These are phyloP conservation scores for Lactifluus piperatus DNA, from an alignment of 768 basidiomycete species.

Conservation along the genomic window DNA sequence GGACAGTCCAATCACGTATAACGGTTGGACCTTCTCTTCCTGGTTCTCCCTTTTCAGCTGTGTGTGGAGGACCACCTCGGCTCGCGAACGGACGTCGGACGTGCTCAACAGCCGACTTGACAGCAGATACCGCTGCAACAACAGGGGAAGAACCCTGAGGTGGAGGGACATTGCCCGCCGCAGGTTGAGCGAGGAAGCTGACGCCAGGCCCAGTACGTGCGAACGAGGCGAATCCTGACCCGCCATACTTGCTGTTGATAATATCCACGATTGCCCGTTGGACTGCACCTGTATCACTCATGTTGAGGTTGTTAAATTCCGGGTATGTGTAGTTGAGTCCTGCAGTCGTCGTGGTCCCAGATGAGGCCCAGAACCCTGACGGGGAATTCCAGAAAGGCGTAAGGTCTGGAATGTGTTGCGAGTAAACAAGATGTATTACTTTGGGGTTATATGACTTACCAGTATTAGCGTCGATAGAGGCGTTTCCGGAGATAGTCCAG, in stretches of 20 bases:
- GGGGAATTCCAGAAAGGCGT: constrained; percentile 40
- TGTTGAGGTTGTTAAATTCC: constrained; percentile 37
- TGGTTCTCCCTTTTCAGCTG: not conserved
- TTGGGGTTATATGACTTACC: not conserved
- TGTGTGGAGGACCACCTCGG: not conserved
- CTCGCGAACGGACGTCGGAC: not conserved
- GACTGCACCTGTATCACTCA: constrained; percentile 25
- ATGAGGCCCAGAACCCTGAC: constrained; percentile 33
- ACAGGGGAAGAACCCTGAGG: not conserved
- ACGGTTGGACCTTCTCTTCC: not conserved
- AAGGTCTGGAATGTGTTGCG: constrained; percentile 27
- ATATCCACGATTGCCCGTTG: constrained; percentile 26
- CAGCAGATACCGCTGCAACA: not conserved
- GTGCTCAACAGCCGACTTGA: not conserved
- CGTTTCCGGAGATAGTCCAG: constrained; percentile 8
- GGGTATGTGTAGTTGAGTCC: constrained; percentile 42
- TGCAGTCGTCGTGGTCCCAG: constrained; percentile 25
- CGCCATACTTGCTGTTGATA: constrained; percentile 34
- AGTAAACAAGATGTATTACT: not conserved
- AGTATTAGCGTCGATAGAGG: not conserved
- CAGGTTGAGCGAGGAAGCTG: constrained; percentile 15
- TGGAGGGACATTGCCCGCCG: not conserved
- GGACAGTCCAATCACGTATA: constrained; percentile 35
- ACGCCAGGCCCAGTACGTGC: not conserved
- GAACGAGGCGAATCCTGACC: not conserved